Conservation (phyloP, 176 grass and related monocot species). For the Musa acuminata region DNA sequence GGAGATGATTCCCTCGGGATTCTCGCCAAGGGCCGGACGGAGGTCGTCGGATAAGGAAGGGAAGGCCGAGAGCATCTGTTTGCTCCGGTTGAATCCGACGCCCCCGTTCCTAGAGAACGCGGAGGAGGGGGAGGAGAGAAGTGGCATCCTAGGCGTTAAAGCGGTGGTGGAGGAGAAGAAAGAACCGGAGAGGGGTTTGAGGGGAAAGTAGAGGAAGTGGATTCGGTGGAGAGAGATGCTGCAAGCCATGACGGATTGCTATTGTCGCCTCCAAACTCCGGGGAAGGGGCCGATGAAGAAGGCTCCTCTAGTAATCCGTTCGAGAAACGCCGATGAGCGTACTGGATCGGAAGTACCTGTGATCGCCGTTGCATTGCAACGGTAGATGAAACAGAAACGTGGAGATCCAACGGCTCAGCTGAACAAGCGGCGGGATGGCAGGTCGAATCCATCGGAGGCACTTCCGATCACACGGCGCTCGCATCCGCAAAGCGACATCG, state of each 20-base stretch:
- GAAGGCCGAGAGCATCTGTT: not conserved
- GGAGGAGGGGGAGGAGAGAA: not conserved
- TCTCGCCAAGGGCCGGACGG: constrained; percentile 58
- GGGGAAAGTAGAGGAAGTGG: not conserved
- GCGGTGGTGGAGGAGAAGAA: not conserved
- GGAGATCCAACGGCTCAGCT: too few species aligned
- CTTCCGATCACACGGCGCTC: not conserved
- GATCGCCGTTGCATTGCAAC: not conserved
- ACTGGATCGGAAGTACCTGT: not conserved
- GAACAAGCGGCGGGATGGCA: too few species aligned
- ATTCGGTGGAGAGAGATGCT: not conserved
- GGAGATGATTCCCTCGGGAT: constrained; percentile 68
- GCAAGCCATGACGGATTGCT: not conserved
- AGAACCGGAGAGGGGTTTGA: not conserved
- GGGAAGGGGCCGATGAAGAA: not conserved
- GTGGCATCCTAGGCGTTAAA: not conserved
- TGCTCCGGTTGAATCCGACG: not conserved
- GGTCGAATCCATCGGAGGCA: not conserved
- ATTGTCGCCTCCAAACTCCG: not conserved
- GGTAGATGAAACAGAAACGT: not conserved
- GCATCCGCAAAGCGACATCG: not conserved
- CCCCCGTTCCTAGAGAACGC: not conserved
- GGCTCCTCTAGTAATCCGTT: too few species aligned
- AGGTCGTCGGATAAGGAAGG: constrained; percentile 31
- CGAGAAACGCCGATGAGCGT: not conserved